phyloP scores from a whole-genome alignment of 192 early-diverging fungal genomes.

The Dispira simplex region DNA sequence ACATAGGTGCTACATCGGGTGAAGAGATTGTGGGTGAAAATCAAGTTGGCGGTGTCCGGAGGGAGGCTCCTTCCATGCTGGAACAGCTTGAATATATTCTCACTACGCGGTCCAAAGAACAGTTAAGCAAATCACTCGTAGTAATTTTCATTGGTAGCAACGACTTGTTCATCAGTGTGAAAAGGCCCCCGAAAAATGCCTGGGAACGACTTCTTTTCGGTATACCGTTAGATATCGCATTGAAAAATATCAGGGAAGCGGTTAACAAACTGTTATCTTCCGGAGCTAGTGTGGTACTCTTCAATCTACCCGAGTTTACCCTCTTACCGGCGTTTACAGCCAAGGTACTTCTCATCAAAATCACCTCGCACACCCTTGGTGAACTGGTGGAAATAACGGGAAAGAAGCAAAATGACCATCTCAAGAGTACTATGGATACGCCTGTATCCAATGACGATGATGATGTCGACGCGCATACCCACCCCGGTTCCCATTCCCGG shows the following conservation, averaged over 20 bases:
- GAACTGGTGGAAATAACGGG: too few relatives aligned
- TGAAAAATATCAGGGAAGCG: not conserved
- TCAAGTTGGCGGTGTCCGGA: not conserved
- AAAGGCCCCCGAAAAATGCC: not conserved
- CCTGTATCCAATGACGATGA: too few relatives aligned
- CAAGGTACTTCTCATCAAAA: not conserved
- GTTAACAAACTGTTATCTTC: not conserved
- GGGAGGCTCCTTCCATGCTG: not conserved
- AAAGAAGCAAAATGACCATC: too few relatives aligned
- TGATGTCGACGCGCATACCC: too few relatives aligned
- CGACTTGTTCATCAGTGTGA: not conserved
- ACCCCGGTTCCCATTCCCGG: too few relatives aligned
- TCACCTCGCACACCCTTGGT: too few relatives aligned
- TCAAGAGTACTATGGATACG: too few relatives aligned
- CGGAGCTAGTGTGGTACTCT: not conserved
- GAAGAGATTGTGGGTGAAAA: not conserved
- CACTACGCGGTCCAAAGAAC: not conserved
- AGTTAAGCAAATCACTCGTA: not conserved
- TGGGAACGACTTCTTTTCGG: not conserved
- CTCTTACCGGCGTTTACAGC: not conserved
- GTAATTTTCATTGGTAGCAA: slow-evolving; percentile 1
- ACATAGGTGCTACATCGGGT: not conserved
- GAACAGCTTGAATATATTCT: not conserved
- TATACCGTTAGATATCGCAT: not conserved
- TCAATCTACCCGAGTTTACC: not conserved